These are phyloP conservation scores for Tricholoma flavovirens DNA, from an alignment of 768 basidiomycete genomes.

Conservation along the genomic window DNA sequence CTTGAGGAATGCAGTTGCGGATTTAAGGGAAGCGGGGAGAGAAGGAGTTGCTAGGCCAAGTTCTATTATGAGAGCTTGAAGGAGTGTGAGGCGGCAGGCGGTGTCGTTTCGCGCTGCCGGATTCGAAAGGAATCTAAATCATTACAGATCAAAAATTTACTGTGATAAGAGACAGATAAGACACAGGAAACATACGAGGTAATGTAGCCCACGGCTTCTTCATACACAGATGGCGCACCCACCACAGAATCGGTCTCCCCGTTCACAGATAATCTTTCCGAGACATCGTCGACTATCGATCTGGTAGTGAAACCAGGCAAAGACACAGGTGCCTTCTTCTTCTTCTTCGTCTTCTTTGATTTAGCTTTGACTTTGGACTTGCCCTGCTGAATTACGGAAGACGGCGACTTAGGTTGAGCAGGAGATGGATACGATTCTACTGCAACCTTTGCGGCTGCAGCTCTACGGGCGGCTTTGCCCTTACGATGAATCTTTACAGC, in stretches of 20 bases:
- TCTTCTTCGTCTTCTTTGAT: constrained; percentile 15
- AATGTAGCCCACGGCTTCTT: constrained; percentile 57
- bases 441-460: constrained; percentile 3
- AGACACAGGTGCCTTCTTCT: constrained; percentile 9
- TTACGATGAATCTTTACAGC: constrained; percentile 6
- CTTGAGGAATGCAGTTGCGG: constrained; percentile 66
- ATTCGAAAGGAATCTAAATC: constrained; percentile 45
- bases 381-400: constrained; percentile 9
- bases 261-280: constrained; percentile 36
- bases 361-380: constrained; percentile 7
- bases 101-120: constrained; percentile 37
- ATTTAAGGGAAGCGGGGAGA: constrained; percentile 54
- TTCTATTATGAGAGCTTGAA: constrained; percentile 74
- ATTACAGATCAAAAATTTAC: constrained; percentile 1
- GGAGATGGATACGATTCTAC: constrained; percentile 4
- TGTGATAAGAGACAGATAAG: neutral
- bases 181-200: constrained; percentile 45
- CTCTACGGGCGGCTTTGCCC: constrained; percentile 6
- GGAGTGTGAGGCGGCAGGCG: constrained; percentile 49
- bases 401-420: constrained; percentile 3
- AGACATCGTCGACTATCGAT: constrained; percentile 47
- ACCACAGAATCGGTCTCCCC: constrained; percentile 23
- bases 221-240: constrained; percentile 36
- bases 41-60: constrained; percentile 52
- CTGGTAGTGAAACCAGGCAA: constrained; percentile 28